Conservation (phyloP, 1,284 basidiomycete species). For the Cutaneotrichosporon mucoides region DNA sequence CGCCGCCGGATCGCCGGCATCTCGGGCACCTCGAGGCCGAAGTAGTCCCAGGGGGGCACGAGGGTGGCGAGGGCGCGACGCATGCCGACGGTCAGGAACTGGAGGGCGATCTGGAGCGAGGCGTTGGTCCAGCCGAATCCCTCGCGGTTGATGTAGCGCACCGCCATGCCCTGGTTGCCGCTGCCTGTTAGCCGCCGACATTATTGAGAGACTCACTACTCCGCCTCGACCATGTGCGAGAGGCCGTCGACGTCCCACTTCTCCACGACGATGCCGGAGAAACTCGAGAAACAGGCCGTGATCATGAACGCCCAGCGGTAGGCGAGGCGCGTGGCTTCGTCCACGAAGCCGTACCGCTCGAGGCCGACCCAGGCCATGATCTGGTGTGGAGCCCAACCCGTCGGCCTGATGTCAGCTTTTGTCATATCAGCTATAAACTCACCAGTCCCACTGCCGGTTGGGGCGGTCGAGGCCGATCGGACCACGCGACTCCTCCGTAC, state of each 20-base stretch:
- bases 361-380: conserved; percentile 97
- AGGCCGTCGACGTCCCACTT: conserved; percentile 78
- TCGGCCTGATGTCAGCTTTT: conserved; percentile 46
- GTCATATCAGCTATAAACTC: conserved; percentile 35
- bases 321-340: conserved; percentile 86
- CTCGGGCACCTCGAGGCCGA: conserved; percentile 45
- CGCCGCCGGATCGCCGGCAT: conserved; percentile 56
- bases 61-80: conserved; percentile 88
- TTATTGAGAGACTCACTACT: neutral
- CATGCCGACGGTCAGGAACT: conserved; percentile 92
- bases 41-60: conserved; percentile 48
- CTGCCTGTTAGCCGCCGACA: too few relatives aligned
- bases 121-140: conserved; percentile 90
- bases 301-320: conserved; percentile 96
- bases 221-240: conserved; percentile 10
- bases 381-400: conserved; percentile 85
- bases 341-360: conserved; percentile 90
- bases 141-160: conserved; percentile 91
- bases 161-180: conserved; percentile 96
- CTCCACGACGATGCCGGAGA: conserved; percentile 95
- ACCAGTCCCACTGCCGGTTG: conserved; percentile 87
- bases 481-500: conserved; percentile 93
- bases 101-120: conserved; percentile 84
- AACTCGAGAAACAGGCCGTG: conserved; percentile 64
- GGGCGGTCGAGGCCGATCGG: conserved; percentile 92